phyloP scores from a whole-genome alignment of 305 asterid species.

The Fraxinus platypoda region DNA sequence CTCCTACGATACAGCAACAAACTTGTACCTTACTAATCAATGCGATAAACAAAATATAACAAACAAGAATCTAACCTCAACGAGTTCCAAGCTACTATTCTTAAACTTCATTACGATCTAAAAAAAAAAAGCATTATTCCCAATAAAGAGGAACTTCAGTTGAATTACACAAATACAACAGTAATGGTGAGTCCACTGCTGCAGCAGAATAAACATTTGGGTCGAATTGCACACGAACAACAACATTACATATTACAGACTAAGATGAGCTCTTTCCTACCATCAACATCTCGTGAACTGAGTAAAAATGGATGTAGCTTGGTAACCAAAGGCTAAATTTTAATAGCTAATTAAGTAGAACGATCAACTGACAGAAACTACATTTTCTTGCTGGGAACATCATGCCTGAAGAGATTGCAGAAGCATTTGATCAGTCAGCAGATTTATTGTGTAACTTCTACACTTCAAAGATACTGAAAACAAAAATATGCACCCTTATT shows the following conservation, averaged over 20 bases:
- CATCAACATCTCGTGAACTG: slow-evolving; percentile 21
- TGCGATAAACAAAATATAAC: not conserved
- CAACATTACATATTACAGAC: slow-evolving; percentile 22
- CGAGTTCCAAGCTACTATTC: slow-evolving; percentile 21
- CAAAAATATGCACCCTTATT: not conserved
- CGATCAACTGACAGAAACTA: slow-evolving; percentile 2
- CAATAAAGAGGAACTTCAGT: not conserved
- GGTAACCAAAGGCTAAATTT: slow-evolving; percentile 1
- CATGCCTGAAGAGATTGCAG: not conserved
- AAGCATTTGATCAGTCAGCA: not conserved
- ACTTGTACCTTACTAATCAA: not conserved
- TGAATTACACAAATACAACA: slow-evolving; percentile 4
- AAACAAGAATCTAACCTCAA: not conserved
- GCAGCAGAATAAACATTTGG: slow-evolving; percentile 11
- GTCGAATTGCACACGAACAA: slow-evolving; percentile 16
- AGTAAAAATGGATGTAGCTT: not conserved
- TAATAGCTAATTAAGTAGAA: not conserved
- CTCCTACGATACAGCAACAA: not conserved
- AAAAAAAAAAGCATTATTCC: not conserved
- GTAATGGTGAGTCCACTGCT: not conserved
- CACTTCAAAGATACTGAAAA: not conserved
- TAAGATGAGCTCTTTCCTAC: slow-evolving; percentile 11
- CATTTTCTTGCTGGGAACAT: not conserved
- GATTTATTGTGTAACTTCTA: not conserved
- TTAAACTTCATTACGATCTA: not conserved